A percentile compares a stretch with the other conserved stretches of the same genome.
Evolutionary conservation across 441 rosid species (phyloP).

Genomic region (Gossypium schwendimanii): DNA sequence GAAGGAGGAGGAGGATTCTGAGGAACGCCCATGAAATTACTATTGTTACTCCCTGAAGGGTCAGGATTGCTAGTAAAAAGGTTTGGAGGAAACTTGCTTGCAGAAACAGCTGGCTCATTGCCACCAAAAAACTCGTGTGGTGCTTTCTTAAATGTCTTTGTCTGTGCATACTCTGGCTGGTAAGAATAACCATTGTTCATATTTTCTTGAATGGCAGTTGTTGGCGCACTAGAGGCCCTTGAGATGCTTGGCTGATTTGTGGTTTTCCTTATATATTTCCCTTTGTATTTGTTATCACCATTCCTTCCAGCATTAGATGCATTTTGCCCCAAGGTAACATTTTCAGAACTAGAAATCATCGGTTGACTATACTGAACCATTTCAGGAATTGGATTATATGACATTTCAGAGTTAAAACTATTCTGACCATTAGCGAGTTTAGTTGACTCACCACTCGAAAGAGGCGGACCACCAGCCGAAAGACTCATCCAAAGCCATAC

Average conservation of each 20-base stretch:
- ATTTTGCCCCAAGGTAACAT: constrained; percentile 13
- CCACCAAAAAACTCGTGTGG: constrained; percentile 66
- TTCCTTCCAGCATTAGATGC: constrained; percentile 22
- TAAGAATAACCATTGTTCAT: constrained; percentile 27
- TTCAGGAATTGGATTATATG: constrained; percentile 27
- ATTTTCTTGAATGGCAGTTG: constrained; percentile 33
- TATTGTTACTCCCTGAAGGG: constrained; percentile 26
- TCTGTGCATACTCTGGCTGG: constrained; percentile 36
- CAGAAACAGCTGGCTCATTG: constrained; percentile 34
- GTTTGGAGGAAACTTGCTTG: constrained; percentile 29
- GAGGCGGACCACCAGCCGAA: constrained; percentile 66
- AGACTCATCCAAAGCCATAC: constrained; percentile 91
- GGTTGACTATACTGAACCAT: constrained; percentile 29
- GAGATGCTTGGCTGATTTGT: constrained; percentile 34
- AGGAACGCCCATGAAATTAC: constrained; percentile 27
- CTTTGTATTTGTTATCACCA: constrained; percentile 34
- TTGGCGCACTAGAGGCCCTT: constrained; percentile 34
- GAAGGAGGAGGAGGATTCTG: constrained; percentile 33
- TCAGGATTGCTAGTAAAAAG: constrained; percentile 32
- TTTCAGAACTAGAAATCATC: constrained; percentile 23
- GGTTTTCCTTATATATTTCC: constrained; percentile 25
- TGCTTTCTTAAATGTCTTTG: constrained; percentile 59
- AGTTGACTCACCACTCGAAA: constrained; percentile 37
- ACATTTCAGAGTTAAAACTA: constrained; percentile 17
- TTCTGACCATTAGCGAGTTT: constrained; percentile 26